Base-by-base conservation (phyloP, 768 basidiomycete genomes). In the Macrocybe gigantea region DNA sequence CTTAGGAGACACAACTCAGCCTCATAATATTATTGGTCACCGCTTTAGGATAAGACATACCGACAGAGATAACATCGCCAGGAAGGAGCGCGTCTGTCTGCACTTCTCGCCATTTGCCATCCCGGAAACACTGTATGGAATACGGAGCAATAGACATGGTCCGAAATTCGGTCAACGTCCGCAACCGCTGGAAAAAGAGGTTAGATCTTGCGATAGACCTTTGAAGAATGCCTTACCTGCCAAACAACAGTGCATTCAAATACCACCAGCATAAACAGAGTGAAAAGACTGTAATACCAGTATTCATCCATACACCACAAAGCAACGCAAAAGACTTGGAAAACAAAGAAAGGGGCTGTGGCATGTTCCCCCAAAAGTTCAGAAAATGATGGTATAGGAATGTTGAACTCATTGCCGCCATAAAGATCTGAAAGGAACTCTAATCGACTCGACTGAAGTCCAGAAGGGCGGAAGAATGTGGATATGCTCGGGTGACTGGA, bases 231-330 rank as follows among this genome's bases (percentile, higher is more conserved):
- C 65, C 83, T 43, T 54, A 90, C 93, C 85, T 98, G 96, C 83
- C 89, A 98, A 31, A 98, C 95, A 15, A 96, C 93, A 1, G 96
- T 98, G 68, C 94, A 98, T 68, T 99, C 96, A 61, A 99, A 99
- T 53, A 96, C 87, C 41, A 99, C 71, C 33, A 99, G 75, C 96
- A 99, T 99, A 79, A 99, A 97, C 22, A 94, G 74, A 1, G 96
- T 98, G 71, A 99, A 99, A 36, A 99, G 65, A 48, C 88, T 88
- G 74, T 97, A 99, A 64, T 96, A 97, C 94, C 93, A 97, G 64
- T 98, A 99, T 63, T 98, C 96, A 58, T 99, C 96, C 57, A 99
- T 67, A 62, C 88, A 92, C 96, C 96, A 99, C 7, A 99, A 72
- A 0, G 90, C 93, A 1, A 97, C 96, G 53, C 96, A 98, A 68